A percentile compares a stretch with the other conserved stretches of the same genome.
phyloP scores from a whole-genome alignment of 2,329 filamentous ascomycete genomes.

The Pseudofabraea citricarpa region DNA sequence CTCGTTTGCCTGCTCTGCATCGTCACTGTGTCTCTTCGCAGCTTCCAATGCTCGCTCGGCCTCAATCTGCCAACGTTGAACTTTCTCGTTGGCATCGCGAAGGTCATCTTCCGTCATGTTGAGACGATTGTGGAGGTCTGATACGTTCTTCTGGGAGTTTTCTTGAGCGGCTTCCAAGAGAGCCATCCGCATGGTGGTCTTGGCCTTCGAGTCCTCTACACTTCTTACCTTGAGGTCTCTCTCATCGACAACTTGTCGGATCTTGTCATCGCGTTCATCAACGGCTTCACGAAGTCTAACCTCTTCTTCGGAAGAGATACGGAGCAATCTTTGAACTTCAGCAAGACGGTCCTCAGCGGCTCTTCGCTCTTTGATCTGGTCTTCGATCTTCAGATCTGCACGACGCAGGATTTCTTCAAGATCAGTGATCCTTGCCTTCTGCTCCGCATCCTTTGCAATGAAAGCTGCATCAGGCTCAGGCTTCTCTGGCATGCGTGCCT shows the following conservation, averaged over 20 bases:
- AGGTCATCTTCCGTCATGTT: slow-evolving; percentile 50
- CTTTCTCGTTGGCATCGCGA: slow-evolving; percentile 49
- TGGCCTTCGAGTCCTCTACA: slow-evolving; percentile 50
- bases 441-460: slow-evolving; percentile 14
- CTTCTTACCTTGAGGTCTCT: slow-evolving; percentile 61
- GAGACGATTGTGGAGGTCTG: slow-evolving; percentile 51
- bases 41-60: slow-evolving; percentile 58
- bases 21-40: slow-evolving; percentile 57
- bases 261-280: slow-evolving; percentile 63
- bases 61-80: slow-evolving; percentile 56
- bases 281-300: slow-evolving; percentile 60
- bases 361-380: slow-evolving; percentile 58
- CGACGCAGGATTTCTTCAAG: slow-evolving; percentile 64
- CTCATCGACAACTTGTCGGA: slow-evolving; percentile 65
- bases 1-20: slow-evolving; percentile 49
- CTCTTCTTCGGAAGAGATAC: slow-evolving; percentile 68
- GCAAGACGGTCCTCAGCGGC: slow-evolving; percentile 67
- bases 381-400: slow-evolving; percentile 59
- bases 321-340: slow-evolving; percentile 66
- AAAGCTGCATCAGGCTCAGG: slow-evolving; percentile 40
- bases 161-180: slow-evolving; percentile 64
- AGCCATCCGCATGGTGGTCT: slow-evolving; percentile 57
- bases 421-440: slow-evolving; percentile 42
- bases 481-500: slow-evolving; percentile 48
- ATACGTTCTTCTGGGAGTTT: slow-evolving; percentile 47